Conservation (phyloP, 495 filamentous ascomycete species). For the Lasiosphaeris hirsuta region DNA sequence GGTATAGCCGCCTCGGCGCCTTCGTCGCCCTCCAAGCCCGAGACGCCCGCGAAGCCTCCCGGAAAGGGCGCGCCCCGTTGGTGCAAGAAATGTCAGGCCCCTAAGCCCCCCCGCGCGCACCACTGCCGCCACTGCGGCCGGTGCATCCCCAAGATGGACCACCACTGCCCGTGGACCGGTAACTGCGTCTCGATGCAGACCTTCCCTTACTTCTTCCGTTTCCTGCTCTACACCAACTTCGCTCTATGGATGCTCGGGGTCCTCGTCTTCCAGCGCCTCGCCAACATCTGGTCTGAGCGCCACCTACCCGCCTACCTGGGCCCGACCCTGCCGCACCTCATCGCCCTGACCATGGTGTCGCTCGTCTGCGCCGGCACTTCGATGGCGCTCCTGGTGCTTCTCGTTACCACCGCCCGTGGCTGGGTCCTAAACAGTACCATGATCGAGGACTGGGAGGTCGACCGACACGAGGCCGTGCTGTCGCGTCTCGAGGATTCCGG, state of each 20-base stretch:
- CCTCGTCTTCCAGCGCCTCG: slow-evolving; percentile 58
- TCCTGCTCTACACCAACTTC: slow-evolving; percentile 72
- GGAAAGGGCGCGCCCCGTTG: slow-evolving; percentile 43
- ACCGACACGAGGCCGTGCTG: slow-evolving; percentile 77
- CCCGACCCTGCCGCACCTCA: slow-evolving; percentile 59
- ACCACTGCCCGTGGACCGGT: slow-evolving; percentile 94
- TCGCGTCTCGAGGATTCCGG: slow-evolving; percentile 55
- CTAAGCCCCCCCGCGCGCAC: slow-evolving; percentile 84
- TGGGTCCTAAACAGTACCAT: slow-evolving; percentile 60
- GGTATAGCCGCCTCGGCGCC: slow-evolving; percentile 13
- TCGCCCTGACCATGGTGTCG: slow-evolving; percentile 62
- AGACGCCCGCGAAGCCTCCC: slow-evolving; percentile 16
- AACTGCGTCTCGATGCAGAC: slow-evolving; percentile 93
- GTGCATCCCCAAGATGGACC: slow-evolving; percentile 97
- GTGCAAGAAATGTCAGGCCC: slow-evolving; percentile 82
- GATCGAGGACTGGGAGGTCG: slow-evolving; percentile 92
- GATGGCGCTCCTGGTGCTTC: slow-evolving; percentile 63
- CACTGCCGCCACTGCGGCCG: slow-evolving; percentile 86
- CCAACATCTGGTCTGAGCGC: slow-evolving; percentile 62
- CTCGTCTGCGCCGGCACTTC: slow-evolving; percentile 58
- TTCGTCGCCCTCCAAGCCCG: slow-evolving; percentile 17
- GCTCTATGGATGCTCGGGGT: slow-evolving; percentile 59
- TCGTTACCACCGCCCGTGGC: slow-evolving; percentile 44
- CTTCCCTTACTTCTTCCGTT: slow-evolving; percentile 86
- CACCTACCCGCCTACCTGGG: slow-evolving; percentile 80